Evolutionary conservation across 805 yeast species (phyloP), one percentile per base, ranked within the genome.

Genomic region (Saturnispora silvae): DNA sequence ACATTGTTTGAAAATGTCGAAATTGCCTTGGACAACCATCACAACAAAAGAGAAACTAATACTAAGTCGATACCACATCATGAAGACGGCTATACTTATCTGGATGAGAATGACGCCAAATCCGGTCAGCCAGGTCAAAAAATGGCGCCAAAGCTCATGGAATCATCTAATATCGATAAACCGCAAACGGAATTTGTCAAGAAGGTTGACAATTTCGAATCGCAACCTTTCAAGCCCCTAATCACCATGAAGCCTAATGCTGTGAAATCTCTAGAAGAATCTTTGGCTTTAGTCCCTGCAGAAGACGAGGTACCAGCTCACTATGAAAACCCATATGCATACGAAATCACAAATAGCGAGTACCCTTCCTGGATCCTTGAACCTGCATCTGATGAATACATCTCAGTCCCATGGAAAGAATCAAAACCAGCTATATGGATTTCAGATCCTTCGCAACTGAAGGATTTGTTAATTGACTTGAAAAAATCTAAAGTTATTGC

Each of bases 251-350:
- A 92, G 54, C 97, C 96, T 1, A 68, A 82, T 53, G 72, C 84
- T 0, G 33, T 77, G 7, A 59, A 56, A 32, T 59, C 82, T 0
- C 65, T 77, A 17, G 72, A 72, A n/a, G 73, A 77, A 20, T 60
- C 75, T 5, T 40, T 69, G 30, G 46, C 43, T 38, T 49, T 70
- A 49, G 61, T 59, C 30, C 56, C 52, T 4, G 54, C 51, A 19
- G 56, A 54, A 1, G 67, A 63, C 4, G 63, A 61, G 18, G 59
- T 61, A 23, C 79, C 82, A 3, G 54, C 69, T 8, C 83, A 77
- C 55, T 81, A 76, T 51, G 68, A 67, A 8, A 92, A 92, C 35
- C 98, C 98, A 0, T 89, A 92, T 51, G 71, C 64, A 33, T 56
- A 59, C 27, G 97, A 89, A 57, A 89, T 89, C 31, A 67, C 67